Percentiles rank a stretch among this genome's conserved stretches.
phyloP scores from a whole-genome alignment of 495 filamentous ascomycete genomes.

The Amniculicola lignicola region DNA sequence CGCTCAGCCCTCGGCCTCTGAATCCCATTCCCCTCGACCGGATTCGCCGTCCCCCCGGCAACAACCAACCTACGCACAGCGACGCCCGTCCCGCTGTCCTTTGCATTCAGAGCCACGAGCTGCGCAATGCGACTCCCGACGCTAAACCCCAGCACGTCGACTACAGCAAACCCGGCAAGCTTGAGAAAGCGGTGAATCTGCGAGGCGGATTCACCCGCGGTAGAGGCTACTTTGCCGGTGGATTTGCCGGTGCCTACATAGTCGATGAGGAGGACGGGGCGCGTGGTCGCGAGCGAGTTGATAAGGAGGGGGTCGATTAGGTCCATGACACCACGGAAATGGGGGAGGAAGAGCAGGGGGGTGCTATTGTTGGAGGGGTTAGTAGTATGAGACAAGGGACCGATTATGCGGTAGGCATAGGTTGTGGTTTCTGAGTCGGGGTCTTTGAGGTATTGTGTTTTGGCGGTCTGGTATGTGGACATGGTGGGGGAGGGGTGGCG shows the following conservation, averaged over 20 bases:
- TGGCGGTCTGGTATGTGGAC: background rate
- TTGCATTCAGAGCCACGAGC: background rate
- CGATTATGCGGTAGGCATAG: background rate
- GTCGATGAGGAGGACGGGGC: slow-evolving; percentile 1
- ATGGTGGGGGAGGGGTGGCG: background rate
- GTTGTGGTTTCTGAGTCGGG: background rate
- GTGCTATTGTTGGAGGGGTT: background rate
- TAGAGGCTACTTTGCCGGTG: background rate
- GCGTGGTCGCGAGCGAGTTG: background rate
- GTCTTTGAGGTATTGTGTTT: background rate
- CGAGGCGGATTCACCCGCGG: background rate
- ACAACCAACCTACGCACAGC: background rate
- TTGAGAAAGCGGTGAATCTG: background rate
- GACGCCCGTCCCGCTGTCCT: background rate
- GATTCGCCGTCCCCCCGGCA: background rate
- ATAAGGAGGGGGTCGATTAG: background rate
- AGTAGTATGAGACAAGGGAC: background rate
- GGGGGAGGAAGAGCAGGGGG: background rate
- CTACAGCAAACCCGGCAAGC: background rate
- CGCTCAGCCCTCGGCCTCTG: background rate
- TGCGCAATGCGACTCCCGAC: background rate
- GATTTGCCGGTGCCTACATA: slow-evolving; percentile 1
- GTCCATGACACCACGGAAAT: background rate
- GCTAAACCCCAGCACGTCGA: background rate
- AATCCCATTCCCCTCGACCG: background rate